Conservation (phyloP, 306 rosid species). For the Prunus armeniaca region DNA sequence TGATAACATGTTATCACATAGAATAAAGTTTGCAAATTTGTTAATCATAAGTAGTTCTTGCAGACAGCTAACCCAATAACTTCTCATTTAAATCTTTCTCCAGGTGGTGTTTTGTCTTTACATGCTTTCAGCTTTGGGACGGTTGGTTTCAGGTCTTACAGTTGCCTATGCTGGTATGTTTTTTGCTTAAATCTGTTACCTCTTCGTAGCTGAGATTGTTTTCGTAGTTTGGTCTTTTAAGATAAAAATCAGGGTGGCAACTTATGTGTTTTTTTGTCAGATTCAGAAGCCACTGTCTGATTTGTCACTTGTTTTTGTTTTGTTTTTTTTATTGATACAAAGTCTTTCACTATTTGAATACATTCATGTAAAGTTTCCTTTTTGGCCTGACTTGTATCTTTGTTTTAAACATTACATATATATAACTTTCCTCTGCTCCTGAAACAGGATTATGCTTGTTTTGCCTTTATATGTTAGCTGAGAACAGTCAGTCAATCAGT, state of each 20-base stretch:
- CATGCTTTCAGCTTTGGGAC: conserved; percentile 66
- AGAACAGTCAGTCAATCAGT: conserved; percentile 49
- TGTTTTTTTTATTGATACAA: background rate
- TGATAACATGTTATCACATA: no score
- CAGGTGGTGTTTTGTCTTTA: conserved; percentile 77
- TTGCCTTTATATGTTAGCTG: conserved; percentile 71
- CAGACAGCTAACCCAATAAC: conserved; percentile 8
- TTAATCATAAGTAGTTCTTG: background rate
- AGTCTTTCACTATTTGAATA: background rate
- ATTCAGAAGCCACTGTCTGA: background rate
- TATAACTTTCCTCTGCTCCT: conserved; percentile 12
- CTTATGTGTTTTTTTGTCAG: background rate
- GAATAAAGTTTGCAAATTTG: no score
- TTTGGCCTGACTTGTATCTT: background rate
- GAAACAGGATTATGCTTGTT: conserved; percentile 77
- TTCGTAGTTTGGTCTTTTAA: background rate
- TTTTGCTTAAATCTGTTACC: conserved; percentile 3
- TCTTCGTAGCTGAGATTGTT: background rate
- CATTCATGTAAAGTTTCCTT: background rate
- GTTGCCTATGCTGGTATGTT: conserved; percentile 84
- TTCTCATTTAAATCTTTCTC: conserved; percentile 14
- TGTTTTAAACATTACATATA: background rate
- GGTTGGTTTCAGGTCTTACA: conserved; percentile 74
- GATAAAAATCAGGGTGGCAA: background rate
- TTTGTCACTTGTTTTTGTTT: background rate